A percentile compares a stretch with the other conserved stretches of the same genome.
These are phyloP conservation scores for Phytopythium ostracodes DNA, from an alignment of 352 stramenopile genomes.

Conservation along the genomic window DNA sequence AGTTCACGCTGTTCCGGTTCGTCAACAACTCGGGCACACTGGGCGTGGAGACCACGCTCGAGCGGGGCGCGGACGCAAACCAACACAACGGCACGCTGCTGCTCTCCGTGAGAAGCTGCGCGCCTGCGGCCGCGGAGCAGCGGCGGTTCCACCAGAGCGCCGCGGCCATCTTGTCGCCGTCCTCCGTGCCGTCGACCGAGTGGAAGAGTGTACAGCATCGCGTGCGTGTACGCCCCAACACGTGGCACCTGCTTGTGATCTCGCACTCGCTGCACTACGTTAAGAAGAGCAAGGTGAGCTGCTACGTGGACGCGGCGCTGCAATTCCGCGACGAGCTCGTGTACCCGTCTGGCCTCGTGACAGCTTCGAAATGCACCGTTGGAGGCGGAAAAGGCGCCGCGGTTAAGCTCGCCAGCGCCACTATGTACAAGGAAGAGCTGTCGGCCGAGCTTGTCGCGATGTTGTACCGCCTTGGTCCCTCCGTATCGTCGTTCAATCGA, in stretches of 20 bases:
- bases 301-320: conserved; percentile 50
- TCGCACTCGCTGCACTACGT: conserved; percentile 82
- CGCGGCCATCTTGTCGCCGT: conserved; percentile 32
- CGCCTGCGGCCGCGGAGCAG: conserved; percentile 21
- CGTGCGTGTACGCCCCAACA: conserved; percentile 23
- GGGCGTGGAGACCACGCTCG: conserved; percentile 66
- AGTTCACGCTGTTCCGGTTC: conserved; percentile 74
- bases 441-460: conserved; percentile 41
- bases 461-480: conserved; percentile 60
- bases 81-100: conserved; percentile 20
- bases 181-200: conserved; percentile 26
- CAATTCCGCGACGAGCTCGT: conserved; percentile 75
- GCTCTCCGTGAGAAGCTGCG: conserved; percentile 53
- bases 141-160: conserved; percentile 22
- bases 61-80: conserved; percentile 31
- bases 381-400: conserved; percentile 38
- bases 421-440: conserved; percentile 83
- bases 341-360: conserved; percentile 71
- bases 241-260: conserved; percentile 76
- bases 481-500: conserved; percentile 53
- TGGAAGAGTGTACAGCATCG: conserved; percentile 60
- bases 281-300: conserved; percentile 82
- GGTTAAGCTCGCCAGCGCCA: conserved; percentile 56
- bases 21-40: conserved; percentile 64
- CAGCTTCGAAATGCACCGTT: conserved; percentile 68